Conservation (phyloP, 2,329 filamentous ascomycete genomes). For the Alternaria triticimaculans region DNA sequence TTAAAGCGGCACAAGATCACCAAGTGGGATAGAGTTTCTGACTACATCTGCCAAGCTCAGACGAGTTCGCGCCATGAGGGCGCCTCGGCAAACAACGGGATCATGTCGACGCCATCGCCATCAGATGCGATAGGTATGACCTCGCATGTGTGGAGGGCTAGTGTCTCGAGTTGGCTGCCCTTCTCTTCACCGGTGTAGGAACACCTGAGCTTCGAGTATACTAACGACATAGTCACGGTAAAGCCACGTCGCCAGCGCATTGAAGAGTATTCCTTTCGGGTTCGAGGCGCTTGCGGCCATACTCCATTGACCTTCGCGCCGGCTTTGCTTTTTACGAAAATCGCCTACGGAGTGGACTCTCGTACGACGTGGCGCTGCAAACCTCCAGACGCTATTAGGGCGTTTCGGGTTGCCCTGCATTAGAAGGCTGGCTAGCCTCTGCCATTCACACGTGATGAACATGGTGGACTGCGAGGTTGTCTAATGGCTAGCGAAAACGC, state of each 20-base stretch:
- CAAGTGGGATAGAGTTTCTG: not conserved
- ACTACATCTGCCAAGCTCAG: conserved; percentile 6
- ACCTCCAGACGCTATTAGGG: not conserved
- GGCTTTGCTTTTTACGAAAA: conserved; percentile 6
- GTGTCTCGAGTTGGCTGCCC: not conserved
- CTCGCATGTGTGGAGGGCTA: not conserved
- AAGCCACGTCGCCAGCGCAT: not conserved
- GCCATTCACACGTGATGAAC: not conserved
- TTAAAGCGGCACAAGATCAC: conserved; percentile 6
- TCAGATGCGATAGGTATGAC: not conserved
- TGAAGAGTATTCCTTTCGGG: not conserved
- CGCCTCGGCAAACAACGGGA: not conserved
- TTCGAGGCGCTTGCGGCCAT: not conserved
- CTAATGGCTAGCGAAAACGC: not conserved
- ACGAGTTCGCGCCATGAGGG: not conserved
- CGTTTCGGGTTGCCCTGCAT: conserved; percentile 9
- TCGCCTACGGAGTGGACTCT: conserved; percentile 1
- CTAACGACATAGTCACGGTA: not conserved
- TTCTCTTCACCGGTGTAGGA: not conserved
- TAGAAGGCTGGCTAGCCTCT: not conserved
- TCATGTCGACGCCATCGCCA: not conserved
- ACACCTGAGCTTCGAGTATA: not conserved
- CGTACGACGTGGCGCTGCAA: conserved; percentile 6
- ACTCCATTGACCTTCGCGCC: not conserved
- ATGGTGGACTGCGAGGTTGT: not conserved